phyloP scores from a whole-genome alignment of 176 grass and related monocot genomes.

The Metroxylon sagu region DNA sequence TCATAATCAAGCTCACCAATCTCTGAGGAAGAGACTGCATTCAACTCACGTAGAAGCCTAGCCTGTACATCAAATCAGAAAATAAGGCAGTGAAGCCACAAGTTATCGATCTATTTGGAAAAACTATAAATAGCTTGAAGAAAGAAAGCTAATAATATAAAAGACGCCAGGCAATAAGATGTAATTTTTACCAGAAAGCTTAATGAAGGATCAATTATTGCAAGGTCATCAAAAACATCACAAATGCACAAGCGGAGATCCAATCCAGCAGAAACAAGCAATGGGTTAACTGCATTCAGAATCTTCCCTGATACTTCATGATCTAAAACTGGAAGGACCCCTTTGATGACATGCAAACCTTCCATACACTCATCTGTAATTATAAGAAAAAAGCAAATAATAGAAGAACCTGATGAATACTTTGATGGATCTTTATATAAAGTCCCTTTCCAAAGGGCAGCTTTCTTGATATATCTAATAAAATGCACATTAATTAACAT shows the following conservation, averaged over 20 bases:
- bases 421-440: too few species aligned
- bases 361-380: constrained; percentile 66
- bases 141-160: constrained; percentile 11
- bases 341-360: constrained; percentile 57
- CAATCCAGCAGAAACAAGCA: constrained; percentile 55
- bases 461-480: too few species aligned
- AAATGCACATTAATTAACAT: too few species aligned
- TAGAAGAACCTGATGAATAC: not conserved
- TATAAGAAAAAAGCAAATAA: constrained; percentile 14
- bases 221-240: constrained; percentile 53
- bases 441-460: too few species aligned
- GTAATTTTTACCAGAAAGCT: constrained; percentile 50
- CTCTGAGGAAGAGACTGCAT: constrained; percentile 78
- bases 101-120: too few species aligned
- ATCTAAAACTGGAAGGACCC: constrained; percentile 53
- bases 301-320: constrained; percentile 43
- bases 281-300: constrained; percentile 60
- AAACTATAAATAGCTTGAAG: too few species aligned
- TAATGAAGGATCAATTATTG: constrained; percentile 55
- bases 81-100: not conserved
- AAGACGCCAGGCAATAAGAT: constrained; percentile 1
- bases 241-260: constrained; percentile 72
- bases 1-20: constrained; percentile 82
- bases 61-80: constrained; percentile 37
- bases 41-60: constrained; percentile 56